phyloP scores from a whole-genome alignment of 345 rosid species.

The Moricandia arvensis region DNA sequence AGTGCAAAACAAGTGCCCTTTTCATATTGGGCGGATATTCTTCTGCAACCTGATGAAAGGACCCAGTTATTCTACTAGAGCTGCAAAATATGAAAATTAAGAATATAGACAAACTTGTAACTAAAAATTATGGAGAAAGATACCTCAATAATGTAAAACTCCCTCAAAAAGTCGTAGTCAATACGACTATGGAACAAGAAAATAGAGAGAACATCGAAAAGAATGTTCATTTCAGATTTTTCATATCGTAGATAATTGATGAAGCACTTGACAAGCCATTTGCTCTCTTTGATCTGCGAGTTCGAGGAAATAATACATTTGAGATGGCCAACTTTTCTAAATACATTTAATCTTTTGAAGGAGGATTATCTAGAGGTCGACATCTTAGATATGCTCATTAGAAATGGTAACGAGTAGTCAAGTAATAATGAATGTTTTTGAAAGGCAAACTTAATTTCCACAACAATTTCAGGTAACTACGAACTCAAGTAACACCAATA shows the following conservation, averaged over 20 bases:
- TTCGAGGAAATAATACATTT: constrained; percentile 13
- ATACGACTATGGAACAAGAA: constrained; percentile 88
- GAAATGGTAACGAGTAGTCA: background rate
- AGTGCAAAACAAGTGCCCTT: constrained; percentile 73
- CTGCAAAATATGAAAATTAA: constrained; percentile 19
- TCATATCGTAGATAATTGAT: constrained; percentile 85
- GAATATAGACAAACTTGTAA: constrained; percentile 1
- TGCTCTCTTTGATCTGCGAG: constrained; percentile 62
- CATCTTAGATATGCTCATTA: constrained; percentile 1
- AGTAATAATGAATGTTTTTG: constrained; percentile 2
- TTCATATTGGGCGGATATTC: constrained; percentile 78
- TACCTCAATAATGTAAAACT: constrained; percentile 96
- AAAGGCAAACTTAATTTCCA: constrained; percentile 9
- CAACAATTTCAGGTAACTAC: constrained; percentile 5
- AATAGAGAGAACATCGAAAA: constrained; percentile 85
- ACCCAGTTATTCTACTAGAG: constrained; percentile 23
- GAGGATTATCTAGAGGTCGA: background rate
- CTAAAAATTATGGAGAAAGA: constrained; percentile 4
- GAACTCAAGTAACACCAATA: constrained; percentile 2
- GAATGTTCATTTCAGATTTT: constrained; percentile 70
- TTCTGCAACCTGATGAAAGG: constrained; percentile 76
- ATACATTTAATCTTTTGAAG: background rate
- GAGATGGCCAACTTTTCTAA: constrained; percentile 16
- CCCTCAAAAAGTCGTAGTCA: constrained; percentile 89
- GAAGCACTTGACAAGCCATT: constrained; percentile 95